Percentiles rank a stretch among this genome's conserved stretches.
These are phyloP conservation scores for Raffaelea albimanens DNA, from an alignment of 2,329 filamentous ascomycete species.

Conservation along the genomic window DNA sequence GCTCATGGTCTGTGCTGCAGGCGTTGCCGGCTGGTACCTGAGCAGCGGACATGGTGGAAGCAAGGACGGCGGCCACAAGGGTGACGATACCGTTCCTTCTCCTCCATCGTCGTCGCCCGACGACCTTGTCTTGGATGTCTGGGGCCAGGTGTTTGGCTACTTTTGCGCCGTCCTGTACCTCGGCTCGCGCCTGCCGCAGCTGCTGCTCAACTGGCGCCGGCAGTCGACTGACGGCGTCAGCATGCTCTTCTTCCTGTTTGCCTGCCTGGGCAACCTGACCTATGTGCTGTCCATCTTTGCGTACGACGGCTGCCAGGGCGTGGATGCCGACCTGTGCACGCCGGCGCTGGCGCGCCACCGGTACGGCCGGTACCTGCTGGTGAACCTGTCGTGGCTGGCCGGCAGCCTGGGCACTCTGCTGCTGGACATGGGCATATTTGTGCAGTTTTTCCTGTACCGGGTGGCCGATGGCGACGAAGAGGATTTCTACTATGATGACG, in stretches of 20 bases:
- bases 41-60: conserved; percentile 38
- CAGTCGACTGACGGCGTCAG: conserved; percentile 91
- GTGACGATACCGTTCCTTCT: conserved; percentile 16
- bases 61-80: conserved; percentile 9
- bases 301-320: conserved; percentile 65
- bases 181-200: conserved; percentile 78
- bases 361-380: conserved; percentile 74
- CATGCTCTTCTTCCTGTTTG: conserved; percentile 92
- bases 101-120: conserved; percentile 21
- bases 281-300: conserved; percentile 89
- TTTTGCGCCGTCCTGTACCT: conserved; percentile 85
- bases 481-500: background rate
- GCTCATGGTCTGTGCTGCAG: conserved; percentile 73
- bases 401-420: conserved; percentile 83
- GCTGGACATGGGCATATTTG: conserved; percentile 78
- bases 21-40: conserved; percentile 78
- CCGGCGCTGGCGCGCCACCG: conserved; percentile 55
- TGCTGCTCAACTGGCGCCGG: conserved; percentile 83
- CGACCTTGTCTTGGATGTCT: conserved; percentile 57
- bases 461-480: conserved; percentile 16
- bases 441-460: conserved; percentile 83
- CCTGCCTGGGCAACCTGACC: conserved; percentile 88
- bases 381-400: conserved; percentile 84
- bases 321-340: conserved; percentile 38
- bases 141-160: conserved; percentile 89